Percentiles rank a stretch among this genome's conserved stretches.
phyloP scores from a whole-genome alignment of 1,284 basidiomycete genomes.

The Malassezia psittaci region DNA sequence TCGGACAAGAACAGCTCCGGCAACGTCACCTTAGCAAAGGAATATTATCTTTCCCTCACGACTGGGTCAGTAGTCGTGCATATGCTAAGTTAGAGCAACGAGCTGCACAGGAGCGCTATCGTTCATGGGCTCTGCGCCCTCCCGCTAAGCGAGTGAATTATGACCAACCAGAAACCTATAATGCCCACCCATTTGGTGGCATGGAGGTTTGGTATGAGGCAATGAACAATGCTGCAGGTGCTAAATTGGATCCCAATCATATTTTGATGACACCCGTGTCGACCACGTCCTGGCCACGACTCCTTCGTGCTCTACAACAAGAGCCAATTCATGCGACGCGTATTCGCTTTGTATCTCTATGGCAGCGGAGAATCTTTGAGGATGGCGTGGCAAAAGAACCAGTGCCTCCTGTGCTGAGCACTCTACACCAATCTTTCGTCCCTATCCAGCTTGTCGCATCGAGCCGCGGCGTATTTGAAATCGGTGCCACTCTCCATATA shows the following conservation, averaged over 20 bases:
- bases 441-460: conserved; percentile 5
- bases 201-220: conserved; percentile 5
- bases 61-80: conserved; percentile 28
- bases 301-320: neutral
- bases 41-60: conserved; percentile 24
- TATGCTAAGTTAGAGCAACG: conserved; percentile 17
- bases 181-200: conserved; percentile 16
- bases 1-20: conserved; percentile 34
- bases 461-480: conserved; percentile 7
- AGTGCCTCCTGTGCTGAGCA: neutral
- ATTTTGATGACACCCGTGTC: no score
- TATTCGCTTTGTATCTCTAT: neutral
- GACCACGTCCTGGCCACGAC: neutral
- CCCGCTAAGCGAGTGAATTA: conserved; percentile 36
- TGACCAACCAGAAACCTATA: conserved; percentile 1
- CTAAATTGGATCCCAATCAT: neutral
- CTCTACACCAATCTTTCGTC: neutral
- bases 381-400: neutral
- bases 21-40: conserved; percentile 24
- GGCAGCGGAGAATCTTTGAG: conserved; percentile 4
- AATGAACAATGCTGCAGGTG: neutral
- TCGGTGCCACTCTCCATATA: conserved; percentile 9
- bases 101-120: conserved; percentile 8
- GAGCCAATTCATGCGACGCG: neutral
- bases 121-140: conserved; percentile 30